Evolutionary conservation across 2,329 filamentous ascomycete species (phyloP).

Genomic region (Huntiella bhutanensis): DNA sequence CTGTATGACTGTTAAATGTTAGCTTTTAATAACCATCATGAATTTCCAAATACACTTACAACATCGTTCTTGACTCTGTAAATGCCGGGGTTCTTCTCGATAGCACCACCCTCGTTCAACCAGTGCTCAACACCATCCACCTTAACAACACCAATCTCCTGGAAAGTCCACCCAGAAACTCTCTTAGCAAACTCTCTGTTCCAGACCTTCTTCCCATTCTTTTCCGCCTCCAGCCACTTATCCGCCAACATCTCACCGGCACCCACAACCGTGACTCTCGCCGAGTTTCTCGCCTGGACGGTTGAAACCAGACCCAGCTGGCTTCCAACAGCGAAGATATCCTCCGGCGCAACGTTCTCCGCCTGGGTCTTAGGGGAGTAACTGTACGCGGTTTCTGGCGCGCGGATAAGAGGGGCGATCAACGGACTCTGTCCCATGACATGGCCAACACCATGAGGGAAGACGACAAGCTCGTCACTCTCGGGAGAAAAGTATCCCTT

Average conservation of each 20-base stretch:
- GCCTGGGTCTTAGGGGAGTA: slow-evolving; percentile 83
- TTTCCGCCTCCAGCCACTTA: slow-evolving; percentile 61
- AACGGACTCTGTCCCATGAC: slow-evolving; percentile 60
- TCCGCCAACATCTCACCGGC: slow-evolving; percentile 76
- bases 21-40: slow-evolving; percentile 13
- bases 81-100: slow-evolving; percentile 60
- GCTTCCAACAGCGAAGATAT: slow-evolving; percentile 64
- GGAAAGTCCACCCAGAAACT: slow-evolving; percentile 86
- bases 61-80: slow-evolving; percentile 96
- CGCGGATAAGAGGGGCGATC: slow-evolving; percentile 63
- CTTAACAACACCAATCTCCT: slow-evolving; percentile 76
- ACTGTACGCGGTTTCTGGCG: slow-evolving; percentile 70
- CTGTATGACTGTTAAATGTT: slow-evolving; percentile 46
- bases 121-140: slow-evolving; percentile 72
- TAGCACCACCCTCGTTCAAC: slow-evolving; percentile 23
- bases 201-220: slow-evolving; percentile 30
- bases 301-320: slow-evolving; percentile 74
- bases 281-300: slow-evolving; percentile 83
- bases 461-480: slow-evolving; percentile 44
- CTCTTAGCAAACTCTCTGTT: slow-evolving; percentile 77
- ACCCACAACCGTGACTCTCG: slow-evolving; percentile 69
- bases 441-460: slow-evolving; percentile 67
- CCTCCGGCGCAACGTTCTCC: slow-evolving; percentile 44
- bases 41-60: slow-evolving; percentile 35
- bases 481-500: slow-evolving; percentile 60